Percentiles rank a stretch among this genome's conserved stretches.
phyloP scores from a whole-genome alignment of 2,329 filamentous ascomycete species.

The Stemphylium vesicarium region DNA sequence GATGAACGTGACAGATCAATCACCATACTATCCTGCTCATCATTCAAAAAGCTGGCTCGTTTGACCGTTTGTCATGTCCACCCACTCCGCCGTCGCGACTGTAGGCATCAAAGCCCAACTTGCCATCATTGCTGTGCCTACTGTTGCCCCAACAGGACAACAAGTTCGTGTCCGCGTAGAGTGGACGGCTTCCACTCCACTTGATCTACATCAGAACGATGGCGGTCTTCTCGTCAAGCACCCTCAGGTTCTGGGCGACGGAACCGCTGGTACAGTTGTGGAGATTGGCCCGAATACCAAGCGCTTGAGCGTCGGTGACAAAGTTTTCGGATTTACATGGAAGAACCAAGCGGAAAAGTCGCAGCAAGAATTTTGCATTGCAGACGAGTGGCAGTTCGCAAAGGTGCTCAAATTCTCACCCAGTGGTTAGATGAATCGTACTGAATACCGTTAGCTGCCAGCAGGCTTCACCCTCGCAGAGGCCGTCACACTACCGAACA shows the following conservation, averaged over 20 bases:
- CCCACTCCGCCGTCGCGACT: conserved; percentile 53
- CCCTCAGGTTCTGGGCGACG: conserved; percentile 60
- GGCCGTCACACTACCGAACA: conserved; percentile 63
- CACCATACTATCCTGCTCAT: background rate
- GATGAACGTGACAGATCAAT: background rate
- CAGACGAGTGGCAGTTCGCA: conserved; percentile 55
- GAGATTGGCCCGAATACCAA: conserved; percentile 56
- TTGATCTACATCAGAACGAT: conserved; percentile 68
- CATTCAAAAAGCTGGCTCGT: background rate
- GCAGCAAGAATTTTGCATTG: conserved; percentile 63
- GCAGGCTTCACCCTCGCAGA: conserved; percentile 51
- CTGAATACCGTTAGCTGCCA: conserved; percentile 47
- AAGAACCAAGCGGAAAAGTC: conserved; percentile 57
- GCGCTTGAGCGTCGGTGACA: conserved; percentile 59
- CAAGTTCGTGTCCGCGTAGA: conserved; percentile 62
- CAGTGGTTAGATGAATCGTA: background rate
- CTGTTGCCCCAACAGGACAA: conserved; percentile 41
- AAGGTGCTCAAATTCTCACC: conserved; percentile 17
- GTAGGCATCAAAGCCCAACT: conserved; percentile 47
- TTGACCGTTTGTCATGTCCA: conserved; percentile 27
- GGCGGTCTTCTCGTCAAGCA: conserved; percentile 62
- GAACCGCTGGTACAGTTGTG: conserved; percentile 61
- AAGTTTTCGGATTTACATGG: conserved; percentile 63
- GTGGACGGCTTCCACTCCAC: conserved; percentile 66
- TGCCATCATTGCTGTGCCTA: conserved; percentile 45